Percentiles rank a stretch among this genome's conserved stretches.
Conservation (phyloP, 1,284 basidiomycete genomes). For the Cutaneotrichosporon sp. region DNA sequence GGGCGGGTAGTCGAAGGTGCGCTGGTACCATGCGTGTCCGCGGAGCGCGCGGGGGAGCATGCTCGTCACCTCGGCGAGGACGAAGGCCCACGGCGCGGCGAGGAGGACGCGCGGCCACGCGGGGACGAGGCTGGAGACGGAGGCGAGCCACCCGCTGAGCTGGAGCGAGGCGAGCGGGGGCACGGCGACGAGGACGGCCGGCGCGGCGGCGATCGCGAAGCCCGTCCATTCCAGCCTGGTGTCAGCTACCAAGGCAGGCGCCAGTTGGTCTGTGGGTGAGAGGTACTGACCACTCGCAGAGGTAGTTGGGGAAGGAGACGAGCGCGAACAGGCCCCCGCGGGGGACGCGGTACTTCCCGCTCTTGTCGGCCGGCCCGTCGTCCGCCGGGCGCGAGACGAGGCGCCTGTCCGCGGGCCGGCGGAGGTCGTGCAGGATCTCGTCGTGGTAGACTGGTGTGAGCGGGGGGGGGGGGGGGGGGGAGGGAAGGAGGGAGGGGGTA, state of each 20-base stretch:
- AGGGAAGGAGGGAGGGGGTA: neutral
- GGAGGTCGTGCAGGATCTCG: conserved; percentile 77
- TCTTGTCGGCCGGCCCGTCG: conserved; percentile 22
- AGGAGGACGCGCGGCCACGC: conserved; percentile 46
- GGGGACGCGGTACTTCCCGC: conserved; percentile 71
- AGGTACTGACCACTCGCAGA: conserved; percentile 68
- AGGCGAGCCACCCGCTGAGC: neutral
- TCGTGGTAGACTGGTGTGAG: conserved; percentile 67
- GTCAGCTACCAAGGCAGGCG: neutral
- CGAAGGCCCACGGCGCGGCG: conserved; percentile 73
- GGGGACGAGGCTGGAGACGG: neutral
- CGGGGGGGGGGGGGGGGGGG: no score
- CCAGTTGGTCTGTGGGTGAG: no score
- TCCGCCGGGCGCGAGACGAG: conserved; percentile 23
- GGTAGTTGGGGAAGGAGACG: conserved; percentile 90
- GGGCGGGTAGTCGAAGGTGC: conserved; percentile 70
- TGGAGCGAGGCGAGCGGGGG: conserved; percentile 11
- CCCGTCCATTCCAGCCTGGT: conserved; percentile 75
- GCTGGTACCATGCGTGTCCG: conserved; percentile 78
- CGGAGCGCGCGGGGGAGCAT: conserved; percentile 79
- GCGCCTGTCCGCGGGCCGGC: conserved; percentile 49
- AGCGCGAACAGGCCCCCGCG: conserved; percentile 73
- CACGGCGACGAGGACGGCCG: conserved; percentile 25
- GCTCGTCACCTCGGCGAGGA: conserved; percentile 65
- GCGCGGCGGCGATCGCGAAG: conserved; percentile 64